phyloP scores from a whole-genome alignment of 164 flowering plant genomes.

The Buxus sempervirens region DNA sequence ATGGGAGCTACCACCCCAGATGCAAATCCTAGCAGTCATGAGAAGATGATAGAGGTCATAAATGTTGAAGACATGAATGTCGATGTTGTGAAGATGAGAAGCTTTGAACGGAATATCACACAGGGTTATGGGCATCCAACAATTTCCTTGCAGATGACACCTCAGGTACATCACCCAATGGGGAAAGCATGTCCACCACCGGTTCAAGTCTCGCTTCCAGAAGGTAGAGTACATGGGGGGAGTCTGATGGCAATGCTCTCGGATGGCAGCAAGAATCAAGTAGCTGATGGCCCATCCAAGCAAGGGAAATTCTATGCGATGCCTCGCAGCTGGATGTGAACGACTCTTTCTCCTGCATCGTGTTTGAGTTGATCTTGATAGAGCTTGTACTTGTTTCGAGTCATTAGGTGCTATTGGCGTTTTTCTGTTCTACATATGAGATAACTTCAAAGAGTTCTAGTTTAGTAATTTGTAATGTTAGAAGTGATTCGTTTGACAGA shows the following conservation, averaged over 20 bases:
- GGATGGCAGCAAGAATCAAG: constrained; percentile 15
- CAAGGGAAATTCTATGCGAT: constrained; percentile 12
- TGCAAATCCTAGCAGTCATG: constrained; percentile 23
- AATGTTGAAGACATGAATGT: constrained; percentile 41
- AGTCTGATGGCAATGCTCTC: constrained; percentile 45
- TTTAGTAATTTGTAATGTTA: background rate
- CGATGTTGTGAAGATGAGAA: constrained; percentile 27
- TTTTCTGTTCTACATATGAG: background rate
- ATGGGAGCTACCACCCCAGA: constrained; percentile 40
- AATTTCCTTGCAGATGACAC: background rate
- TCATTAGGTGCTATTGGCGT: background rate
- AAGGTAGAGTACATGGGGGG: constrained; percentile 60
- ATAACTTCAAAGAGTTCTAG: background rate
- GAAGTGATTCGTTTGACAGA: background rate
- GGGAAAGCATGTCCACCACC: background rate
- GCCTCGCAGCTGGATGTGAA: constrained; percentile 30
- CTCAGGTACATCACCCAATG: background rate
- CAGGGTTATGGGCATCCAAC: background rate
- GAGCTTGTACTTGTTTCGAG: constrained; percentile 9
- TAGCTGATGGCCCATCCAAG: constrained; percentile 15
- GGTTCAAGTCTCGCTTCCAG: constrained; percentile 30
- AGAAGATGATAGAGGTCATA: constrained; percentile 29
- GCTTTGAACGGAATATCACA: constrained; percentile 14
- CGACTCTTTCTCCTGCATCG: background rate
- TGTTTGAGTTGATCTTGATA: constrained; percentile 2